Evolutionary conservation across 1,284 basidiomycete genomes (phyloP), one percentile per base, ranked within the genome.

Genomic region (Anthracocystis walkeri): DNA sequence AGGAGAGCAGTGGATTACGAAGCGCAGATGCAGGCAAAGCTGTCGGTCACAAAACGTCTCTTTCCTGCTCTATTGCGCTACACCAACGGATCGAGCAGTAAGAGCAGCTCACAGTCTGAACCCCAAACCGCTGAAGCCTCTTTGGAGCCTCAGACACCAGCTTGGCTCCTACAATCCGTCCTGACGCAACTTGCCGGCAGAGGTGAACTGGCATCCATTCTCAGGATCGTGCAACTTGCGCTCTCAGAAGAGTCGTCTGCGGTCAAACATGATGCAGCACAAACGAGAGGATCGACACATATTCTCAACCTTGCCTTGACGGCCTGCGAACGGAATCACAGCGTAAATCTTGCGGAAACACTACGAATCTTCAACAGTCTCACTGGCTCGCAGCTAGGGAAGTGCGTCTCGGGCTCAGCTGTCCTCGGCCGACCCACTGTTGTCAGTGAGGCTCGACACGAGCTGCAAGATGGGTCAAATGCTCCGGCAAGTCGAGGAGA

Each of bases 111-210:
- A 18, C n/a, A 14, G 12, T 12, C 42, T 6, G 10, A 38, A 12
- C 6, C 56, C 23, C 12, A 4, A 10, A 38, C 33, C 5, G 29
- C 10, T 2, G 29, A 20, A 4, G 23, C 16, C 23, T 31, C 21
- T 18, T 23, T 31, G 6, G 51, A 38, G 29, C 48, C 48, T 4
- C 18, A 35, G 4, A 61, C 72, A n/a, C 72, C 72, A 7, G 29
- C 49, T 1, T 75, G 72, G 72, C 59, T 75, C 7, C 63, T 75
- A n/a, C 55, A 53, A 20, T 65, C 72, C 10, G 59, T 69, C 35
- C 56, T 75, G 7, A 41, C 46, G 11, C 65, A 69, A 18, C 63
- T 75, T 10, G 66, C 66, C 14, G 53, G 59, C 12, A 18, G 66
- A 23, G 66, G 62, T 11, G 58, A 75, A 5, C 29, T 57, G 12